Base-by-base conservation (phyloP, 257 asterid species). In the Orobanche coerulescens region DNA sequence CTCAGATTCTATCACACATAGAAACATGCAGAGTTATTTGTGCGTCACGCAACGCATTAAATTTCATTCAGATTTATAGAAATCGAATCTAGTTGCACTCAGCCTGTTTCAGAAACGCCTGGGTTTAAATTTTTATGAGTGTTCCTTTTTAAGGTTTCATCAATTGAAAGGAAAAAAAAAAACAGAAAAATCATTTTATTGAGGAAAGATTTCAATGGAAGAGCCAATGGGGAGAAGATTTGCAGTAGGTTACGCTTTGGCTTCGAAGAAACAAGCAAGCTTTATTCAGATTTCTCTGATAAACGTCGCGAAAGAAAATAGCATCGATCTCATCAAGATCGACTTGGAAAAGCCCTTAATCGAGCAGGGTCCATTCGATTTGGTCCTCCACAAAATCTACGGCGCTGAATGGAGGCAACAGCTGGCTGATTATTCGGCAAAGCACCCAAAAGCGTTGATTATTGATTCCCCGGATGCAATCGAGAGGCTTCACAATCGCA, bases 351-450 rank as follows among this genome's bases (percentile, higher is more conserved):
- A 65, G 80, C 81, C 76, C 63, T 68, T 86, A 51, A 73, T 71
- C 54, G 87, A 86, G 19, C 95, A 86, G 64, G 91, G 88, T 7
- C 85, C 84, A 13, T 86, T 86, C 75, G 87, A 86, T 81, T 77
- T 79, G 58, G 68, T 86, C 26, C 76, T 86, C 24, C 95, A 86
- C 73, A 86, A 86, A 71, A 65, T 81, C 75, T 86, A 79, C 63
- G 84, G 82, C 18, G 73, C 76, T 7, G 82, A 81, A 15, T 86
- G 95, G 95, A 78, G 75, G 63, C 65, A 34, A 20, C 88, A 86
- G 60, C 70, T 86, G 67, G 48, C 53, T 33, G 87, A 81, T 11
- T 86, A 69, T 71, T 67, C 81, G 20, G 16, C 60, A 43, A 25
- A 66, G 34, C 70, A 83, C 81, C 89, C 91, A 23, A 59, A 61